Conservation (phyloP, 2,329 filamentous ascomycete species). For the Hymenoscyphus scutula region DNA sequence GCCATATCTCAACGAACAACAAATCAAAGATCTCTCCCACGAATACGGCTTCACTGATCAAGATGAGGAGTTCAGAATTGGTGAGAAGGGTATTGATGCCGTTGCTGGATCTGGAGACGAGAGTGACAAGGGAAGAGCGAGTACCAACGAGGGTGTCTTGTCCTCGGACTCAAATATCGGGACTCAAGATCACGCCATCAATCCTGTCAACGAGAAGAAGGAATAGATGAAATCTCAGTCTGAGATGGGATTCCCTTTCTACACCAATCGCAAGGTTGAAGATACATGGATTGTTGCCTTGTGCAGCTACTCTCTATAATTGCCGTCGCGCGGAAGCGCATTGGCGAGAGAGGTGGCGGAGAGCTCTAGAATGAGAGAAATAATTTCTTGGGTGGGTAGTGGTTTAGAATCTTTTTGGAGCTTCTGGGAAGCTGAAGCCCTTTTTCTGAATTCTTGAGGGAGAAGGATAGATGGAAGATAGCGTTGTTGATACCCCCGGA, state of each 20-base stretch:
- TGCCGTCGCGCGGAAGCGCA: not conserved
- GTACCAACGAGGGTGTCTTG: constrained; percentile 11
- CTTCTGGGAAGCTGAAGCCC: not conserved
- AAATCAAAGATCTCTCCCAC: constrained; percentile 45
- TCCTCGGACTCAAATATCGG: not conserved
- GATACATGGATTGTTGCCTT: not conserved
- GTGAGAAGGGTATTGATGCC: constrained; percentile 19
- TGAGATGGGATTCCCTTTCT: no score
- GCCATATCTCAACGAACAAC: constrained; percentile 49
- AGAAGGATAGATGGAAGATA: not conserved
- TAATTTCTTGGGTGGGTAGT: not conserved
- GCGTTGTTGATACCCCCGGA: not conserved
- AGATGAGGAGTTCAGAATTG: constrained; percentile 32
- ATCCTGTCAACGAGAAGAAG: not conserved
- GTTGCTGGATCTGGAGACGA: constrained; percentile 2
- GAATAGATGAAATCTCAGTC: constrained; percentile 1
- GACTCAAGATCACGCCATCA: not conserved
- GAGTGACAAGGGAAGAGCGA: constrained; percentile 13
- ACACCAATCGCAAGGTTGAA: not conserved
- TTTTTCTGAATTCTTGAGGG: not conserved
- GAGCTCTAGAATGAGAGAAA: not conserved
- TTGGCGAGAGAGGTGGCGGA: not conserved
- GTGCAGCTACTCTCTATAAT: not conserved
- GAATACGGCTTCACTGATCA: constrained; percentile 32
- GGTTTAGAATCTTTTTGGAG: not conserved